Evolutionary conservation across 495 filamentous ascomycete genomes (phyloP), one percentile per base, ranked within the genome.

Genomic region (Lophiotrema nucula): DNA sequence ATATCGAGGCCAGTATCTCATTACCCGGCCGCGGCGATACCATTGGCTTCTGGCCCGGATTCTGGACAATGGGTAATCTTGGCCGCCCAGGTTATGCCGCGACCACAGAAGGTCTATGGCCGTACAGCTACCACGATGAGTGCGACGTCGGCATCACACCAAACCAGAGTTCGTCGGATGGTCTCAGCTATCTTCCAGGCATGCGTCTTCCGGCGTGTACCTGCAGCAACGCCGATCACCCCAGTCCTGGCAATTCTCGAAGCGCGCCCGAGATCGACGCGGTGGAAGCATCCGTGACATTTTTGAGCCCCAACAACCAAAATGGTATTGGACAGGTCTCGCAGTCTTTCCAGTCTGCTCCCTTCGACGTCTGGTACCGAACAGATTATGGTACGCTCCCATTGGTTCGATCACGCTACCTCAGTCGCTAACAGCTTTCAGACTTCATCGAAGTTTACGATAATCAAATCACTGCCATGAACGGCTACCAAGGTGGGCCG

Each of bases 11-110:
- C 12, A 88, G 84, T 61, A 80, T 88, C 27, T 92, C 88, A 0
- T 74, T 90, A 8, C 88, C 88, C 4, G 88, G 88, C 18, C 67
- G 77, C 26, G 88, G 87, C 4, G 83, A 88, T 38, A 77, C 81
- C 23, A 74, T 82, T 24, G 86, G 88, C 18, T 86, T 89, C 69
- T 90, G 88, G 88, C 87, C 87, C 51, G 88, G 87, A 62, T 88
- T 89, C 71, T 91, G 88, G 88, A 79, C 87, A 0, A 88, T 88
- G 85, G 86, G 86, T 0, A 89, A 89, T 56, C 75, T 89, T 3
- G 86, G 81, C 38, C 79, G 86, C 50, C 83, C 86, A 26, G 86
- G 86, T 6, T 86, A 87, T 71, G 80, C 82, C 24, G 79, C 83
- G 12, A 85, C 82, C 0, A 88, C 85, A 2, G 86, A 89, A 53